A percentile compares a stretch with the other conserved stretches of the same genome.
Conservation (phyloP, 2,329 filamentous ascomycete species). For the Pseudomassariella vexata region DNA sequence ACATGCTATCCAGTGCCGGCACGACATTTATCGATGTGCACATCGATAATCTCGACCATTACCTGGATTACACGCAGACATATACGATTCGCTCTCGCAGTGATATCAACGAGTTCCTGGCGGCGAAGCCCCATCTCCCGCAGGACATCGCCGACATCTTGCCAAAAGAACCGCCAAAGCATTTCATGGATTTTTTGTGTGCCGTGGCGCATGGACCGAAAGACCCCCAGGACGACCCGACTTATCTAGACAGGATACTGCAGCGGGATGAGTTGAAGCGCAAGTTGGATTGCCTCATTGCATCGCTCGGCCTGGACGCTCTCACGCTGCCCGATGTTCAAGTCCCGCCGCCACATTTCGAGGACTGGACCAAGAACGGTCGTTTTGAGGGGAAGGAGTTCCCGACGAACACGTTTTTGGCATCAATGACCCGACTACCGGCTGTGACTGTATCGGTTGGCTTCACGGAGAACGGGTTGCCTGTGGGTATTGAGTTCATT, state of each 20-base stretch:
- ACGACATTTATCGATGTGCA: slow-evolving; percentile 19
- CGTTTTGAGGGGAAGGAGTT: slow-evolving; percentile 21
- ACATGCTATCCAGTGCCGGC: slow-evolving; percentile 11
- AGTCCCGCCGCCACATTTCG: slow-evolving; percentile 24
- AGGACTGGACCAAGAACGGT: slow-evolving; percentile 21
- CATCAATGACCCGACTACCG: slow-evolving; percentile 23
- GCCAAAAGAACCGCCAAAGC: slow-evolving; percentile 8
- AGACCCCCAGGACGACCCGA: slow-evolving; percentile 19
- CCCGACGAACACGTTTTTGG: slow-evolving; percentile 28
- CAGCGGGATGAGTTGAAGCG: slow-evolving; percentile 21
- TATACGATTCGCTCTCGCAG: slow-evolving; percentile 18
- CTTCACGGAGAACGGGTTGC: slow-evolving; percentile 20
- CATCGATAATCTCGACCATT: slow-evolving; percentile 17
- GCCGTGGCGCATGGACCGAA: slow-evolving; percentile 14
- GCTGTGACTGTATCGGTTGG: slow-evolving; percentile 27
- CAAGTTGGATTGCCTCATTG: slow-evolving; percentile 20
- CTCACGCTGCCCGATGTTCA: slow-evolving; percentile 27
- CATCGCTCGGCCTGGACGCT: slow-evolving; percentile 23
- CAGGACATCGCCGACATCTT: slow-evolving; percentile 14
- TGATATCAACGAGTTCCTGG: slow-evolving; percentile 24
- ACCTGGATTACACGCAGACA: slow-evolving; percentile 16
- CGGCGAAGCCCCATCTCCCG: slow-evolving; percentile 29
- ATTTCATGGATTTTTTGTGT: slow-evolving; percentile 15
- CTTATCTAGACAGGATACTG: slow-evolving; percentile 19
- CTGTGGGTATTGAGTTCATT: slow-evolving; percentile 22